phyloP scores from a whole-genome alignment of 2,329 filamentous ascomycete species.

The Blastomyces gilchristii region DNA sequence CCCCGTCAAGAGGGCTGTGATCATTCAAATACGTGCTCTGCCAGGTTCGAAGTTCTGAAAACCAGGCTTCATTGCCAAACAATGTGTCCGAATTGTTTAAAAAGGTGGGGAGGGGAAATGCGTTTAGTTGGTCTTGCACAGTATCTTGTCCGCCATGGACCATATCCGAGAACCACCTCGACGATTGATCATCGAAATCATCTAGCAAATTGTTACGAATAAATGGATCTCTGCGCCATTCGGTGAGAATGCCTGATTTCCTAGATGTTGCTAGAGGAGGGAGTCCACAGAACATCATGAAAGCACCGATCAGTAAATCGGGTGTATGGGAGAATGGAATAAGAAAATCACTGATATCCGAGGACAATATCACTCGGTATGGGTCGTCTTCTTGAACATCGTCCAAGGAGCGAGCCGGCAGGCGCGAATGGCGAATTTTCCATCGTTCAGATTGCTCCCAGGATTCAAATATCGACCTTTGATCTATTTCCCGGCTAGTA shows the following conservation, averaged over 20 bases:
- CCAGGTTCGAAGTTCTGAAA: conserved; percentile 30
- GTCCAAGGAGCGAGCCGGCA: conserved; percentile 66
- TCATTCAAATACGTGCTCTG: conserved; percentile 18
- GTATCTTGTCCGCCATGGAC: conserved; percentile 9
- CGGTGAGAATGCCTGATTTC: conserved; percentile 21
- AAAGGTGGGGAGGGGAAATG: conserved; percentile 31
- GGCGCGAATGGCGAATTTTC: conserved; percentile 38
- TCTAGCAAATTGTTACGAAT: conserved; percentile 35
- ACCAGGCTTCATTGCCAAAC: conserved; percentile 45
- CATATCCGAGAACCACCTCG: conserved; percentile 20
- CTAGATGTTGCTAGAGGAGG: conserved; percentile 41
- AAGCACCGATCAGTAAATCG: conserved; percentile 54
- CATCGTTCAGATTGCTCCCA: conserved; percentile 48
- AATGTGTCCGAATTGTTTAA: conserved; percentile 43
- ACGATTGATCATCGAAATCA: conserved; percentile 18
- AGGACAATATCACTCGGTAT: conserved; percentile 68
- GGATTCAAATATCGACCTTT: conserved; percentile 29
- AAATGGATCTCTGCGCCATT: conserved; percentile 46
- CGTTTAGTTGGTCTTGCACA: conserved; percentile 19
- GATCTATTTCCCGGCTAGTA: conserved; percentile 17
- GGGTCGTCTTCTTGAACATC: conserved; percentile 68
- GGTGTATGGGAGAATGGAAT: conserved; percentile 23
- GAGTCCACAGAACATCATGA: conserved; percentile 57
- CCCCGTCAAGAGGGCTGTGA: conserved; percentile 30
- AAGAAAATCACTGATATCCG: conserved; percentile 60